These are phyloP conservation scores for Leccinum incarnatum DNA, from an alignment of 768 basidiomycete species.

Conservation along the genomic window DNA sequence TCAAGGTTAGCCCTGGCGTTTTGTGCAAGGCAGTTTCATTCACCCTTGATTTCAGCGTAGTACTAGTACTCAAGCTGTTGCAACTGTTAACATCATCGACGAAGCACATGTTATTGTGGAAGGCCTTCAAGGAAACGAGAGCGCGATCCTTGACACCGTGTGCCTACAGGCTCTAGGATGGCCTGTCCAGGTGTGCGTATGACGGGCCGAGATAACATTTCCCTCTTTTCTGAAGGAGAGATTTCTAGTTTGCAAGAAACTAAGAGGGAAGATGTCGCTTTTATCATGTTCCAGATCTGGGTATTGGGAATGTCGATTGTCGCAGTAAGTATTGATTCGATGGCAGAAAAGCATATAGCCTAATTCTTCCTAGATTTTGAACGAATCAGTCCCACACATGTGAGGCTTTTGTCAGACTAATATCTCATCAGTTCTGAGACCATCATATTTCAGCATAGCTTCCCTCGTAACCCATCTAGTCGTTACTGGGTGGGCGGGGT, in stretches of 20 bases:
- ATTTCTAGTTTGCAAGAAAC: conserved; percentile 61
- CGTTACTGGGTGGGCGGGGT: conserved; percentile 70
- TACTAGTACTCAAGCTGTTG: neutral
- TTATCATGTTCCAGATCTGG: conserved; percentile 80
- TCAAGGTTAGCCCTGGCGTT: conserved; percentile 1
- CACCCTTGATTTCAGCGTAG: conserved; percentile 5
- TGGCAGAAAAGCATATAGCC: conserved; percentile 17
- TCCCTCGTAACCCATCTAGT: conserved; percentile 70
- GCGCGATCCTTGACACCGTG: conserved; percentile 38
- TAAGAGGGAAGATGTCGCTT: conserved; percentile 74
- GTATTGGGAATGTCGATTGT: conserved; percentile 75
- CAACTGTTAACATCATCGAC: conserved; percentile 27
- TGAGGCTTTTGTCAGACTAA: conserved; percentile 13
- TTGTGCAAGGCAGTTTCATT: neutral
- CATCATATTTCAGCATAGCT: conserved; percentile 41
- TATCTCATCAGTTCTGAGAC: neutral
- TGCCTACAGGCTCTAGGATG: conserved; percentile 68
- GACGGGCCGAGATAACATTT: neutral
- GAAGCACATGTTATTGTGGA: conserved; percentile 29
- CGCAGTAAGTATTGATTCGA: conserved; percentile 36
- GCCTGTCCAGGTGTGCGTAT: conserved; percentile 63
- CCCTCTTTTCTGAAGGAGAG: neutral
- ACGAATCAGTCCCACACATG: conserved; percentile 82
- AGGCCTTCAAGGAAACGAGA: conserved; percentile 34
- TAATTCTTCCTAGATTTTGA: conserved; percentile 36